phyloP scores from a whole-genome alignment of 2,329 filamentous ascomycete species.

The Fusarium kyushuense region DNA sequence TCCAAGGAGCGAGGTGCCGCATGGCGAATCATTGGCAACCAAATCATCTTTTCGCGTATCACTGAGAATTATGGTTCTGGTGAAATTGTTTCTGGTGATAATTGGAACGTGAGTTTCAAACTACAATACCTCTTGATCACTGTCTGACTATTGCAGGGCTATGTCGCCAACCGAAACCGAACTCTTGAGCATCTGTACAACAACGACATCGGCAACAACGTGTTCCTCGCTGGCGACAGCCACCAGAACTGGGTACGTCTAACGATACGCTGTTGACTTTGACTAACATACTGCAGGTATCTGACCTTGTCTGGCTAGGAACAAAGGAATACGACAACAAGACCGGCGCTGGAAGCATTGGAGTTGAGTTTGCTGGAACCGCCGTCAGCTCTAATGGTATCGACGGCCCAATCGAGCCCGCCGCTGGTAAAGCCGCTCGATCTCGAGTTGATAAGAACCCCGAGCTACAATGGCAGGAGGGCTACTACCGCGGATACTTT shows the following conservation, averaged over 20 bases:
- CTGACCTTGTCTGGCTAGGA: slow-evolving; percentile 69
- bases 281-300: slow-evolving; percentile 58
- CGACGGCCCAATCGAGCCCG: slow-evolving; percentile 59
- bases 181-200: slow-evolving; percentile 75
- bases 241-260: slow-evolving; percentile 57
- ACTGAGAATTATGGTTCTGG: slow-evolving; percentile 49
- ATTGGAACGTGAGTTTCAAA: slow-evolving; percentile 49
- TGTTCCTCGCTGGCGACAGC: slow-evolving; percentile 77
- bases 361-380: slow-evolving; percentile 74
- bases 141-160: slow-evolving; percentile 58
- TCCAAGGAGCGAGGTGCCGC: slow-evolving; percentile 73
- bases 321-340: slow-evolving; percentile 63
- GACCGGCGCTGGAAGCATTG: slow-evolving; percentile 68
- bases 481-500: slow-evolving; percentile 81
- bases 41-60: slow-evolving; percentile 74
- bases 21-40: slow-evolving; percentile 79
- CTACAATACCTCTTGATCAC: fast-evolving
- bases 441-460: slow-evolving; percentile 60
- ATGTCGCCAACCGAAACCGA: slow-evolving; percentile 76
- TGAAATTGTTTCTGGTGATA: slow-evolving; percentile 45
- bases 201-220: slow-evolving; percentile 77
- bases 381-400: slow-evolving; percentile 61
- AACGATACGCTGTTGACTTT: fast-evolving
- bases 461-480: slow-evolving; percentile 78
- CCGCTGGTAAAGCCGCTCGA: slow-evolving; percentile 46